phyloP scores from a whole-genome alignment of 1,284 basidiomycete genomes.

The Waitea zeae region DNA sequence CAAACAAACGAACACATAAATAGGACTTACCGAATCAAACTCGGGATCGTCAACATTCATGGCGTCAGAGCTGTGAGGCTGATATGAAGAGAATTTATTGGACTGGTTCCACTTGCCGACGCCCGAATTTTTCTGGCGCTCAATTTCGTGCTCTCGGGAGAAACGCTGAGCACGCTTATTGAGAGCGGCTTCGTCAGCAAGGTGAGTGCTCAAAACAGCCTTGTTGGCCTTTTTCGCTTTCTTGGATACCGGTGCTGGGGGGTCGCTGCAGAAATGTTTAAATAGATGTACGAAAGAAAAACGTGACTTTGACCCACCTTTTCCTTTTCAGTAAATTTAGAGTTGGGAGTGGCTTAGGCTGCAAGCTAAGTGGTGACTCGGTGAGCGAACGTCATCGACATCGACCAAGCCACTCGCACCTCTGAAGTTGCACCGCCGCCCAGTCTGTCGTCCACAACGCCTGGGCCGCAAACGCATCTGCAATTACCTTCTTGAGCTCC shows the following conservation, averaged over 20 bases:
- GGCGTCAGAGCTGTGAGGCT: no score
- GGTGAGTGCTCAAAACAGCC: conserved; percentile 16
- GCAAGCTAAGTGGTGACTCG: conserved; percentile 28
- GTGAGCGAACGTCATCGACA: no score
- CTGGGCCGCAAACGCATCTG: conserved; percentile 62
- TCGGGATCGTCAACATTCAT: conserved; percentile 45
- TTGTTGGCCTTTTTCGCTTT: conserved; percentile 52
- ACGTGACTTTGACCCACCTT: conserved; percentile 22
- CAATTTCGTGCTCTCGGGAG: conserved; percentile 66
- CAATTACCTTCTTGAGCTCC: conserved; percentile 76
- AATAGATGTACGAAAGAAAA: conserved; percentile 3
- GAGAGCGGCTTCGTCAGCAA: conserved; percentile 45
- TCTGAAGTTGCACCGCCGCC: conserved; percentile 65
- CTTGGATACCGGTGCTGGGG: conserved; percentile 20
- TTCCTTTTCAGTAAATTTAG: conserved; percentile 50
- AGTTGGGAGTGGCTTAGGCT: conserved; percentile 38
- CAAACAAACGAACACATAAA: conserved; percentile 3
- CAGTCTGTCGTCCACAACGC: conserved; percentile 83
- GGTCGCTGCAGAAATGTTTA: conserved; percentile 19
- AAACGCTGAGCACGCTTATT: conserved; percentile 61
- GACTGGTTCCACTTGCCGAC: conserved; percentile 21
- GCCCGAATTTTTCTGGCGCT: conserved; percentile 38
- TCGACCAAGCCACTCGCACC: no score
- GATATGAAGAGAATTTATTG: no score
- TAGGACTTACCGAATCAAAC: conserved; percentile 42